Evolutionary conservation across 768 basidiomycete species (phyloP), one percentile per base, ranked within the genome.

Genomic region (Leccinum subtestaceum): DNA sequence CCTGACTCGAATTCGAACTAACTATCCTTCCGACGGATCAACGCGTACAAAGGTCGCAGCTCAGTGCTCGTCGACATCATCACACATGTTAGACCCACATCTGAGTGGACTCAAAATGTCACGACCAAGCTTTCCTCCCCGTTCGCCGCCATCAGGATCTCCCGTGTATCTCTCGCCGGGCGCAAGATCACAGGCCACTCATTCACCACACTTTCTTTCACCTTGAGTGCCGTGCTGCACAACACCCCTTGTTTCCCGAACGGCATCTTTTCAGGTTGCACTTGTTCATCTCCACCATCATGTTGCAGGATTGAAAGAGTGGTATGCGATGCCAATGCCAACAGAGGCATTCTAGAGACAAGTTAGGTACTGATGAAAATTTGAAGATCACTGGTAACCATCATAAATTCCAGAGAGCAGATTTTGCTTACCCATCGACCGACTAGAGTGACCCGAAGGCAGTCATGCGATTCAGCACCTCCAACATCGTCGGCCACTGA

Each of bases 91-190:
- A 19, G 21, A 21, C 13, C 21, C 7, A 10, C 45, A 46, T 21
- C 23, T 12, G 46, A 50, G 25, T n/a, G 13, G 17, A 31, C 47
- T 67, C 54, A 72, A 25, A 72, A 74, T 52, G 69, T 56, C 7
- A 67, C 72, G 11, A 40, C 52, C 53, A 71, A 53, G 29, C 63
- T 65, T 0, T 72, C 71, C 40, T 68, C 66, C 5, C 69, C 70
- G 2, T 63, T 57, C 6, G 21, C 55, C 1, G 56, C 65, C 68
- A 75, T 82, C 29, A 95, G 67, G 21, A 88, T 57, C 54, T 96
- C 94, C 62, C 87, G 80, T 3, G 94, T 87, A 67, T 95, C 93
- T 47, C 94, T 78, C 7, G 92, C 89, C 0, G 92, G 93, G 49
- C 93, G 78, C 10, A 90, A 80, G 46, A 95, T 84, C 23, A 81